These are phyloP conservation scores for Fusarium algeriense DNA, from an alignment of 2,329 filamentous ascomycete species.

Conservation along the genomic window DNA sequence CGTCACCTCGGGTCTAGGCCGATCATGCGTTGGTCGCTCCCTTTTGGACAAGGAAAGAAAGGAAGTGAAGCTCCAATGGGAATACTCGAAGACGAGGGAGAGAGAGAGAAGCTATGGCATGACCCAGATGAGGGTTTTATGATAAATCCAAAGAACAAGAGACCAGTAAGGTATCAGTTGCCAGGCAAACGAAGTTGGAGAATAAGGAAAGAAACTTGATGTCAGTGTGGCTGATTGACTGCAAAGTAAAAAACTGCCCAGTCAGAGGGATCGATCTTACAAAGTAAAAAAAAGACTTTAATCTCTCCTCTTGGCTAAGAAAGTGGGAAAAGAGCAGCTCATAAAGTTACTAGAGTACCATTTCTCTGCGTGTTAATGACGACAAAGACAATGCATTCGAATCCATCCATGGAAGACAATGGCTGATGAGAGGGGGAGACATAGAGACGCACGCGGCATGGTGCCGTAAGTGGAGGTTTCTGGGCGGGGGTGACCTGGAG, in stretches of 20 bases:
- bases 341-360: conserved; percentile 26
- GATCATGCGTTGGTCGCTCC: conserved; percentile 24
- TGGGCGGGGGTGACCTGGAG: conserved; percentile 18
- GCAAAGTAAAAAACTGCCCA: conserved; percentile 15
- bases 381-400: conserved; percentile 19
- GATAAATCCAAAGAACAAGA: conserved; percentile 7
- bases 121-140: conserved; percentile 9
- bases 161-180: conserved; percentile 6
- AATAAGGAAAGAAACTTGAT: conserved; percentile 17
- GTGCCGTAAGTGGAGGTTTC: conserved; percentile 28
- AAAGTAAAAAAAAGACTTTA: neutral
- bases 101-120: conserved; percentile 9
- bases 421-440: conserved; percentile 34
- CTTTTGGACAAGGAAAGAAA: neutral
- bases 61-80: conserved; percentile 5
- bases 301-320: neutral
- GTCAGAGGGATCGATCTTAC: conserved; percentile 1
- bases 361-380: conserved; percentile 15
- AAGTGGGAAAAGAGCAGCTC: conserved; percentile 26
- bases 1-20: conserved; percentile 37
- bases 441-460: conserved; percentile 36
- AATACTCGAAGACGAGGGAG: conserved; percentile 8
- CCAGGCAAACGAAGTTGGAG: conserved; percentile 18
- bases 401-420: conserved; percentile 8
- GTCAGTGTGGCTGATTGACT: conserved; percentile 36